Evolutionary conservation across 2,329 filamentous ascomycete genomes (phyloP).

Genomic region (Curvularia hawaiiensis): DNA sequence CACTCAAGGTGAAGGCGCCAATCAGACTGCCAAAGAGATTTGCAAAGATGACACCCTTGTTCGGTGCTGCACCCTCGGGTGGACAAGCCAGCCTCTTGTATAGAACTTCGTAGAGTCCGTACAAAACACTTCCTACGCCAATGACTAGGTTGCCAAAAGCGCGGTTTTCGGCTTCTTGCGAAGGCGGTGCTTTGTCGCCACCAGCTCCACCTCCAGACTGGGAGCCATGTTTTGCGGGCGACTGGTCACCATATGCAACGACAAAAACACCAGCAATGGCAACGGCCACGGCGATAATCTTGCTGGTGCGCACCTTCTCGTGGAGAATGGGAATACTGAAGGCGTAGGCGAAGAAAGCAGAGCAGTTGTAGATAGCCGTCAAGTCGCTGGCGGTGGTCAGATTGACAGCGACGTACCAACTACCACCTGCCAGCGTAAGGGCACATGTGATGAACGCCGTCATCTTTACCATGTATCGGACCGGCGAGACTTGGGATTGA

Average conservation of each 20-base stretch:
- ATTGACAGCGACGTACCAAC: constrained; percentile 95
- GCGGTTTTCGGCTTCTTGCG: constrained; percentile 66
- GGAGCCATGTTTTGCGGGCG: constrained; percentile 59
- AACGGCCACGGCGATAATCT: constrained; percentile 82
- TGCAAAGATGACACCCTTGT: constrained; percentile 94
- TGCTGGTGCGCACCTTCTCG: constrained; percentile 82
- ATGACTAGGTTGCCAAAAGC: constrained; percentile 90
- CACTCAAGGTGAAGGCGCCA: constrained; percentile 79
- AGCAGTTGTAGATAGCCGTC: constrained; percentile 99
- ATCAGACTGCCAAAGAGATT: constrained; percentile 91
- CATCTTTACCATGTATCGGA: constrained; percentile 77
- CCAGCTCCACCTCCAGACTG: constrained; percentile 62
- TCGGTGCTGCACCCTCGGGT: constrained; percentile 81
- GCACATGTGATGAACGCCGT: constrained; percentile 84
- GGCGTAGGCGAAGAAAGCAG: constrained; percentile 96
- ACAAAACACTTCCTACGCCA: constrained; percentile 85
- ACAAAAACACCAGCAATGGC: constrained; percentile 89
- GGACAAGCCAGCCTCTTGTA: constrained; percentile 95
- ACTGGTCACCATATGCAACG: constrained; percentile 86
- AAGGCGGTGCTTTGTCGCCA: constrained; percentile 52
- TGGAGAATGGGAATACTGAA: constrained; percentile 90
- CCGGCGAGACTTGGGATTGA: constrained; percentile 56
- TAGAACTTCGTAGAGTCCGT: constrained; percentile 95
- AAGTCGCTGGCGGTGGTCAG: constrained; percentile 91
- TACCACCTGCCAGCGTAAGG: constrained; percentile 86